Evolutionary conservation across 1,284 basidiomycete genomes (phyloP).

Genomic region (Trichosporon sp.): DNA sequence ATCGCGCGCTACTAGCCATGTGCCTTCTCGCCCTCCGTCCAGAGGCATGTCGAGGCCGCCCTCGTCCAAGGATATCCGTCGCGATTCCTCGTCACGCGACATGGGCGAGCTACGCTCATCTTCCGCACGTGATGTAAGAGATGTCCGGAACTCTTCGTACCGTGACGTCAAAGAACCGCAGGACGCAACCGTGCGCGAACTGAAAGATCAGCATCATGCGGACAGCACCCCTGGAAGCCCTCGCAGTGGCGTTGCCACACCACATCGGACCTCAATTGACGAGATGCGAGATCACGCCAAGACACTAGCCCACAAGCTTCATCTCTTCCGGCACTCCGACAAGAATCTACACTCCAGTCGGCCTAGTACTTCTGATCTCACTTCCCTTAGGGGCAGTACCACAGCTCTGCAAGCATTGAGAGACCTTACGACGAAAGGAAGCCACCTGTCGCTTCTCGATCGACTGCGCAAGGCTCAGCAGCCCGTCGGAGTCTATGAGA

Average conservation of each 20-base stretch:
- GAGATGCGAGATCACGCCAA: conserved; percentile 1
- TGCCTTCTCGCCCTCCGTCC: conserved; percentile 2
- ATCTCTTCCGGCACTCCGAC: not conserved
- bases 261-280: not conserved
- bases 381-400: not conserved
- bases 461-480: conserved; percentile 49
- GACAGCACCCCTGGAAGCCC: not conserved
- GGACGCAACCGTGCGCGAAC: not conserved
- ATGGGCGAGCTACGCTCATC: not conserved
- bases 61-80: not conserved
- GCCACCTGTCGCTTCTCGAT: conserved; percentile 39
- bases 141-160: not conserved
- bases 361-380: not conserved
- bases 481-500: conserved; percentile 75
- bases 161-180: not conserved
- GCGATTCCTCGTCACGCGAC: not conserved
- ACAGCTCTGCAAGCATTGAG: not conserved
- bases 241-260: not conserved
- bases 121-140: not conserved
- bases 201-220: not conserved
- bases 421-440: conserved; percentile 19
- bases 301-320: conserved; percentile 3
- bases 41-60: not conserved
- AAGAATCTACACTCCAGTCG: not conserved
- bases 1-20: conserved; percentile 7